A percentile compares a stretch with the other conserved stretches of the same genome.
Evolutionary conservation across 2,329 filamentous ascomycete species (phyloP).

Genomic region (Aciculosporium take): DNA sequence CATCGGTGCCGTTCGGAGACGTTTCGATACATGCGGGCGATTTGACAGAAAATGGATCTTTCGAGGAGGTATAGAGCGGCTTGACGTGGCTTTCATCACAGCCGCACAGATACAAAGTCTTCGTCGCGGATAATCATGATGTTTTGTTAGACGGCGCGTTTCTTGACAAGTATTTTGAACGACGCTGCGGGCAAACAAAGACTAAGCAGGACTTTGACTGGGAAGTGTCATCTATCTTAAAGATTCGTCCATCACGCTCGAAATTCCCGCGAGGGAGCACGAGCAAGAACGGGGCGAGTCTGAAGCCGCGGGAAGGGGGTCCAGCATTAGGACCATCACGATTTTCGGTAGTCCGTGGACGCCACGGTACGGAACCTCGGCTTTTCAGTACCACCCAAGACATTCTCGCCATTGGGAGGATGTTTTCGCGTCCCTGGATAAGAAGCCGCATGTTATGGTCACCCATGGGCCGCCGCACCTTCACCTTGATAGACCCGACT

Average conservation of each 20-base stretch:
- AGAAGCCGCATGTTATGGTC: slow-evolving; percentile 11
- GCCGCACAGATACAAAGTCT: slow-evolving; percentile 27
- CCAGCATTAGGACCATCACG: slow-evolving; percentile 2
- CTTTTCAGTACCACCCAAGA: slow-evolving; percentile 14
- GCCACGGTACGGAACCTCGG: slow-evolving; percentile 11
- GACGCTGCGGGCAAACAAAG: slow-evolving; percentile 8
- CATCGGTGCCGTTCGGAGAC: slow-evolving; percentile 26
- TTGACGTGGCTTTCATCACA: slow-evolving; percentile 27
- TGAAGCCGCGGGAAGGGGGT: neutral
- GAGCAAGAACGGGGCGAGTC: neutral
- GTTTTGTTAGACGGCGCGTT: slow-evolving; percentile 15
- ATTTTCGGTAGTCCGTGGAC: slow-evolving; percentile 15
- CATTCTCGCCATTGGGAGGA: slow-evolving; percentile 7
- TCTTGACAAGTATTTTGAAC: slow-evolving; percentile 1
- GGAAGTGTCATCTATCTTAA: slow-evolving; percentile 11
- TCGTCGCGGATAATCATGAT: slow-evolving; percentile 34
- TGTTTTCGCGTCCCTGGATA: neutral
- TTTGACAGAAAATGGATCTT: slow-evolving; percentile 29
- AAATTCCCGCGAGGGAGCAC: slow-evolving; percentile 1
- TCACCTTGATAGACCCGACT: slow-evolving; percentile 14
- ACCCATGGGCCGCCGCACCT: slow-evolving; percentile 13
- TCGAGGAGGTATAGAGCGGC: slow-evolving; percentile 23
- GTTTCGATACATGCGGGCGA: slow-evolving; percentile 34
- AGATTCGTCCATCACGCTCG: slow-evolving; percentile 6
- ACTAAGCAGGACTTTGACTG: slow-evolving; percentile 10